Percentiles rank a stretch among this genome's conserved stretches.
phyloP scores from a whole-genome alignment of 805 yeast species.

The Sugiyamaella americana region DNA sequence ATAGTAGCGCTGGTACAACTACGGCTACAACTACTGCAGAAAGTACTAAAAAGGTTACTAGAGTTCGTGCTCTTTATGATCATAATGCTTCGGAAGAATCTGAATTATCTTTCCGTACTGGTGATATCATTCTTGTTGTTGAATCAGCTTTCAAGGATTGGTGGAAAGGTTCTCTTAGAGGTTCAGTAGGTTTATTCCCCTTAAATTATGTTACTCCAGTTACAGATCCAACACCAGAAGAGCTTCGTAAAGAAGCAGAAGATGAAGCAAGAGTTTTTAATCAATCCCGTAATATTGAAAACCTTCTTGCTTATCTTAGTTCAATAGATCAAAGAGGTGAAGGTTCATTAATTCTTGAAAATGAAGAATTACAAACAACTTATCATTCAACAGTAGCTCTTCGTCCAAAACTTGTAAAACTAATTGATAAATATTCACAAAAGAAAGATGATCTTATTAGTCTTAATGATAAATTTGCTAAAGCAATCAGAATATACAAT shows the following conservation, averaged over 20 bases:
- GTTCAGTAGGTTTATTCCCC: constrained; percentile 84
- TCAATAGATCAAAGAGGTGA: constrained; percentile 30
- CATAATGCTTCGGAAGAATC: constrained; percentile 73
- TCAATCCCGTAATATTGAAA: constrained; percentile 59
- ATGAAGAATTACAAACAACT: constrained; percentile 64
- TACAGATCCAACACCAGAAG: constrained; percentile 57
- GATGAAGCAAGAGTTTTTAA: constrained; percentile 50
- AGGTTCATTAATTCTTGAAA: constrained; percentile 37
- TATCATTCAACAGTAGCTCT: constrained; percentile 68
- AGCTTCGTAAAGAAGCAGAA: constrained; percentile 44
- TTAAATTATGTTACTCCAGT: constrained; percentile 82
- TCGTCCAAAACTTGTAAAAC: constrained; percentile 65
- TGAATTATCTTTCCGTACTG: constrained; percentile 78
- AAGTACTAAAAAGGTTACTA: constrained; percentile 34
- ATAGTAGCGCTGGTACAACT: constrained; percentile 20
- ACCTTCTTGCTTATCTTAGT: constrained; percentile 52
- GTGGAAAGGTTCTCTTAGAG: constrained; percentile 87
- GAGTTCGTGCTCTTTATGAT: constrained; percentile 83
- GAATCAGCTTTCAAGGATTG: constrained; percentile 89
- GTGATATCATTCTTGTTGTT: constrained; percentile 80
- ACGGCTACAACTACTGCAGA: constrained; percentile 33
- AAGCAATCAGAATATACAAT: constrained; percentile 66
- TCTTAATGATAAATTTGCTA: constrained; percentile 62
- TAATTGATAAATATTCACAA: constrained; percentile 70
- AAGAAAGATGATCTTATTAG: constrained; percentile 72